Evolutionary conservation across 345 rosid species (phyloP), one percentile per base, ranked within the genome.

Genomic region (Excoecaria cochinchinensis): DNA sequence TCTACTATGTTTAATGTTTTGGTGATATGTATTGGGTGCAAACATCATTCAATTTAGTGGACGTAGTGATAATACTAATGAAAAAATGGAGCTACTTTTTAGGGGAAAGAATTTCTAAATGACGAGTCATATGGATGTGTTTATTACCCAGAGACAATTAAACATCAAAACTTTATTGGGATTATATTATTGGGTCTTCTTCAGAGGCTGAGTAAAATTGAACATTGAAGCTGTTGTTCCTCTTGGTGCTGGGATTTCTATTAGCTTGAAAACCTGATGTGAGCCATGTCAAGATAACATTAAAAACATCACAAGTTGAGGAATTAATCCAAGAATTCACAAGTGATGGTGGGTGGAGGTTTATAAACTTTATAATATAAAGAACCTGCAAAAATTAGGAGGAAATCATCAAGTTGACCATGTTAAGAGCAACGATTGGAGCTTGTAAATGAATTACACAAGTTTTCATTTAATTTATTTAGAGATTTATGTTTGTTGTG

Each of bases 1-100:
- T 69, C 60, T 50, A 50, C 31, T 52, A 51, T 69, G 47, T 52
- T 69, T 69, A 69, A 15, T 36, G 7, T 46, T 47, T 46, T 67
- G 31, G 55, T 47, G 19, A 21, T 52, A 15, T 16, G 15, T 16
- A 2, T 52, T 52, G 16, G 57, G 15, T 52, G 57, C 15, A 56
- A 19, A 3, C 6, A n/a, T 56, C 10, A 56, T 56, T 56, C n/a
- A 3, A 17, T 9, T 24, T 44, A 44, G 8, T 56, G 22, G 60
- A 56, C 4, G 24, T 14, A 14, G 4, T 14, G n/a, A 16, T 19
- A 31, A 56, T 17, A 19, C 19, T 40, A 46, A 40, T 62, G 19
- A 44, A 39, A 44, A 39, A 64, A 64, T 64, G 14, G 21, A 62
- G 69, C 24, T 6, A 17, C 25, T 40, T 8, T 40, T 2, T 62